phyloP scores from a whole-genome alignment of 257 asterid genomes.

The Solanum appendiculatum region DNA sequence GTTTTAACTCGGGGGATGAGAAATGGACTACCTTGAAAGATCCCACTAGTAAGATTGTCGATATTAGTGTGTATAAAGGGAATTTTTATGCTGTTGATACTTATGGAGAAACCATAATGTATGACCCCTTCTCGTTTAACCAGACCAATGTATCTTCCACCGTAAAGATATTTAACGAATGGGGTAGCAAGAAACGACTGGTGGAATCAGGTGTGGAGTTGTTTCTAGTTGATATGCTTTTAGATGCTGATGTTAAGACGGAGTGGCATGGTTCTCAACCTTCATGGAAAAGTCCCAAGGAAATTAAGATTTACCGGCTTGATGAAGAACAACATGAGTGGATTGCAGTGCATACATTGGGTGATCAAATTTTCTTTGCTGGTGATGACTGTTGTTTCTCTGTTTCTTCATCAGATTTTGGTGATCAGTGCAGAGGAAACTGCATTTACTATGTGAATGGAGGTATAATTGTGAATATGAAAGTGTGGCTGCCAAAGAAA shows the following conservation, averaged over 20 bases:
- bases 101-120: neutral
- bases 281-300: fast-evolving
- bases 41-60: neutral
- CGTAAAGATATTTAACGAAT: neutral
- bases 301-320: neutral
- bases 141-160: neutral
- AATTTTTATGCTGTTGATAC: neutral
- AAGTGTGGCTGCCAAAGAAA: no score
- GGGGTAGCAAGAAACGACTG: neutral
- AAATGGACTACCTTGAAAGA: neutral
- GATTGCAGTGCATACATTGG: neutral
- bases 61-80: neutral
- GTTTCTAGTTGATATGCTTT: neutral
- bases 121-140: neutral
- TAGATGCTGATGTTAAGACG: neutral
- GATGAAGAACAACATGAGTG: neutral
- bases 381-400: neutral
- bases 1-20: neutral
- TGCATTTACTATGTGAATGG: neutral
- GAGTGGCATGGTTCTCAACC: neutral
- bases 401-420: neutral
- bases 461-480: neutral
- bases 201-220: neutral
- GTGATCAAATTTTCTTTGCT: neutral
- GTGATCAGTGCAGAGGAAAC: neutral